phyloP scores from a whole-genome alignment of 306 rosid genomes.

The Abrus precatorius region DNA sequence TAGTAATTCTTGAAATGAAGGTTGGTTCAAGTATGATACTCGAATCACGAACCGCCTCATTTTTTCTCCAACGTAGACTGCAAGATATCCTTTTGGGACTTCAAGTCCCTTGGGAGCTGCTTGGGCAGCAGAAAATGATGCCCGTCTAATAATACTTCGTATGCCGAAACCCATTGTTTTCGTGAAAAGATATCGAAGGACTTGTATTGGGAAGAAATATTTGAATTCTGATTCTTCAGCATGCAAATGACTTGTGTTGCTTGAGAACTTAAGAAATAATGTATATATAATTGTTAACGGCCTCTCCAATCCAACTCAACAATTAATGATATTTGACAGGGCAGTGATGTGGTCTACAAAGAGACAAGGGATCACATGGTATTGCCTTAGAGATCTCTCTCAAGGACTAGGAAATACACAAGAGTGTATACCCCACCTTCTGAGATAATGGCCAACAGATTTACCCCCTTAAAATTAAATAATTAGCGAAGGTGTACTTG shows the following conservation, averaged over 20 bases:
- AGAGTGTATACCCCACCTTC: neutral
- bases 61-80: neutral
- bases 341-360: neutral
- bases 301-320: neutral
- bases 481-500: too few relatives aligned
- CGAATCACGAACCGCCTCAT: neutral
- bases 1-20: slow-evolving; percentile 13
- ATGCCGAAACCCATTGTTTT: neutral
- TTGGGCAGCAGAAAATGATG: neutral
- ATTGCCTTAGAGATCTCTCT: slow-evolving; percentile 28
- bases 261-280: neutral
- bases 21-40: neutral
- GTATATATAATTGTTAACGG: neutral
- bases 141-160: neutral
- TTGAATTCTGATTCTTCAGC: neutral
- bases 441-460: neutral
- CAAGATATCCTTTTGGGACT: neutral
- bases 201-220: neutral
- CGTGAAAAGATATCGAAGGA: neutral
- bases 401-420: neutral
- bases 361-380: slow-evolving; percentile 44
- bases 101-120: neutral
- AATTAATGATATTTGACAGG: neutral
- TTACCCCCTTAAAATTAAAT: neutral
- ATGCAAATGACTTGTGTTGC: neutral